Evolutionary conservation across 441 rosid genomes (phyloP).

Genomic region (Theobroma grandiflorum): DNA sequence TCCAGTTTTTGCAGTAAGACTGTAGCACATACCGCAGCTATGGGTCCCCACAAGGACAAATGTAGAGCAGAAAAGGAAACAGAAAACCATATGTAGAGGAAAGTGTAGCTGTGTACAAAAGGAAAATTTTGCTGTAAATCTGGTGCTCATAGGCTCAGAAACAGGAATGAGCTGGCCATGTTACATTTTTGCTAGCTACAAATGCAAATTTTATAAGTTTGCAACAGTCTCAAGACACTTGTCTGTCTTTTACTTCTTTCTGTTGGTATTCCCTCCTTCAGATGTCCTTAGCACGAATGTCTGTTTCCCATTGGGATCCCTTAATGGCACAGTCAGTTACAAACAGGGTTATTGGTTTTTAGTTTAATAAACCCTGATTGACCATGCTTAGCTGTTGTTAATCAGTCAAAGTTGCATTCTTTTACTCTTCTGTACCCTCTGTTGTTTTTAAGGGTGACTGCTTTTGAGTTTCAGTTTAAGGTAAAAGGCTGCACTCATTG

Average conservation of each 20-base stretch:
- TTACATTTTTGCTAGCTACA: not conserved
- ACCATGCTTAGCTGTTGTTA: conserved; percentile 37
- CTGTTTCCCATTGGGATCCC: not conserved
- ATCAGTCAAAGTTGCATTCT: conserved; percentile 13
- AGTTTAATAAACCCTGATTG: not conserved
- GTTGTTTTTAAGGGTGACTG: not conserved
- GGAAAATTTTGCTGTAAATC: not conserved
- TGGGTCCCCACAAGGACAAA: conserved; percentile 17
- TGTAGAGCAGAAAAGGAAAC: not conserved
- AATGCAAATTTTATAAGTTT: not conserved
- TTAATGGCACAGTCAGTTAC: not conserved
- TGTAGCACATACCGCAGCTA: not conserved
- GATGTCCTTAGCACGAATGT: not conserved
- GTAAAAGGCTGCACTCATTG: conserved; percentile 33
- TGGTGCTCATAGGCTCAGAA: not conserved
- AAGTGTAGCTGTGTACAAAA: not conserved
- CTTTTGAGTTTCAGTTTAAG: conserved; percentile 16
- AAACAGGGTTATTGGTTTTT: not conserved
- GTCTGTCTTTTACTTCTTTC: conserved; percentile 13
- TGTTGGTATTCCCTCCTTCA: not conserved
- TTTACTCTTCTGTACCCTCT: conserved; percentile 15
- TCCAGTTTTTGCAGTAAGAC: conserved; percentile 20
- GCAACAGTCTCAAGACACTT: not conserved
- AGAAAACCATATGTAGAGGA: not conserved
- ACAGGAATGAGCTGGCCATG: conserved; percentile 2